A percentile compares a stretch with the other conserved stretches of the same genome.
Evolutionary conservation across 31 red algal species (phyloP).

Genomic region (Odonthalia washingtoniensis): DNA sequence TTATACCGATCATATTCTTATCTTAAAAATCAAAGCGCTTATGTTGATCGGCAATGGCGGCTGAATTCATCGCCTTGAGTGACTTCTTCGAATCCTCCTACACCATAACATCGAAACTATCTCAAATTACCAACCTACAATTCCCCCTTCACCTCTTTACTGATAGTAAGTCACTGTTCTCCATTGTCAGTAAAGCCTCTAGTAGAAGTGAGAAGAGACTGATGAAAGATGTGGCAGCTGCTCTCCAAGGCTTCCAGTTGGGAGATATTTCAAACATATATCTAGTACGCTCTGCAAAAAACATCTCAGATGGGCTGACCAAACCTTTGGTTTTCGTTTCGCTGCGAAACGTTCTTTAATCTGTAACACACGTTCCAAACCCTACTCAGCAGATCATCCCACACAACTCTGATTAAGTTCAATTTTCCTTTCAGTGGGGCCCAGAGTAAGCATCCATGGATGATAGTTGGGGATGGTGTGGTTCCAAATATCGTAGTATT

Average conservation of each 20-base stretch:
- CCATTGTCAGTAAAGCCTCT: slow-evolving; percentile 30
- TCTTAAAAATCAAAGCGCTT: not conserved
- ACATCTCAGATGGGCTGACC: slow-evolving; percentile 43
- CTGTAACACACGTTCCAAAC: too few species aligned
- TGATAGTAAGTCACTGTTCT: slow-evolving; percentile 24
- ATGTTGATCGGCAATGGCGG: not conserved
- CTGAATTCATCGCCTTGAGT: too few species aligned
- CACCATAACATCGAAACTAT: not conserved
- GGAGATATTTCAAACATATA: slow-evolving; percentile 36
- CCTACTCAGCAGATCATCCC: too few species aligned
- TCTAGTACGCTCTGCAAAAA: slow-evolving; percentile 36
- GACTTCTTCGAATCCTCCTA: not conserved
- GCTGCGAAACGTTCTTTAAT: too few species aligned
- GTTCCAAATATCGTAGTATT: too few species aligned
- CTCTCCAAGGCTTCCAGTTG: slow-evolving; percentile 25
- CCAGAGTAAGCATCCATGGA: too few species aligned
- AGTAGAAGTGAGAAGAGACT: not conserved
- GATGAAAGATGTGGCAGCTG: slow-evolving; percentile 30
- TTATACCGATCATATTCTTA: not conserved
- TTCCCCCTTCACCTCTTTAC: not conserved
- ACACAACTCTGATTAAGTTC: too few species aligned
- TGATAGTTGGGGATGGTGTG: too few species aligned
- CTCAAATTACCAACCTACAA: not conserved
- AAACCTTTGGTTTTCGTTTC: not conserved
- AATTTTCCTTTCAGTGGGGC: too few species aligned